These are phyloP conservation scores for Gastrolobium bilobum DNA, from an alignment of 306 rosid species.

Conservation along the genomic window DNA sequence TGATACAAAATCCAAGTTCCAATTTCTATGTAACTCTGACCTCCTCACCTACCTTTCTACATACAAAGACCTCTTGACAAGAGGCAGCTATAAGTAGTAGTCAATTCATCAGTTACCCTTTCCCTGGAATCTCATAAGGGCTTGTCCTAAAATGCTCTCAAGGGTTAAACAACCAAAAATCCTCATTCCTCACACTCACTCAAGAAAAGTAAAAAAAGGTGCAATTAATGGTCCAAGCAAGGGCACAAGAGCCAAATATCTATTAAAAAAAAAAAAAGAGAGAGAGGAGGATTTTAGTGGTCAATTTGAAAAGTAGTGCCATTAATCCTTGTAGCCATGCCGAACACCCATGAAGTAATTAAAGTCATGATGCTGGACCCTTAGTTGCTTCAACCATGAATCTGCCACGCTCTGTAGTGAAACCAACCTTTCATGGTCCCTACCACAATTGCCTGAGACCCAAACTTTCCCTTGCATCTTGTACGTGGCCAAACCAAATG, in stretches of 20 bases:
- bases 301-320: slow-evolving; percentile 36
- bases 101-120: slow-evolving; percentile 34
- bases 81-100: slow-evolving; percentile 34
- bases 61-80: slow-evolving; percentile 35
- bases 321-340: slow-evolving; percentile 49
- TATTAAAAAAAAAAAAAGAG: neutral
- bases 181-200: slow-evolving; percentile 34
- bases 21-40: slow-evolving; percentile 11
- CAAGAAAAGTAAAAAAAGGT: neutral
- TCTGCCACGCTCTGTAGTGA: slow-evolving; percentile 85
- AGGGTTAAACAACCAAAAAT: slow-evolving; percentile 30
- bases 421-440: slow-evolving; percentile 79
- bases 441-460: slow-evolving; percentile 79
- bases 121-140: slow-evolving; percentile 35
- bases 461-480: slow-evolving; percentile 92
- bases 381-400: slow-evolving; percentile 94
- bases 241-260: slow-evolving; percentile 45
- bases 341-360: slow-evolving; percentile 74
- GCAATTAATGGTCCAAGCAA: slow-evolving; percentile 47
- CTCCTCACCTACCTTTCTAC: slow-evolving; percentile 39
- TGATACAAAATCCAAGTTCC: slow-evolving; percentile 38
- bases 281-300: neutral
- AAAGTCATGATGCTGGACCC: slow-evolving; percentile 96
- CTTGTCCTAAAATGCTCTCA: slow-evolving; percentile 43
- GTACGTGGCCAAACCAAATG: slow-evolving; percentile 95